These are phyloP conservation scores for Talaromyces thailandensis DNA, from an alignment of 495 filamentous ascomycete genomes.

Conservation along the genomic window DNA sequence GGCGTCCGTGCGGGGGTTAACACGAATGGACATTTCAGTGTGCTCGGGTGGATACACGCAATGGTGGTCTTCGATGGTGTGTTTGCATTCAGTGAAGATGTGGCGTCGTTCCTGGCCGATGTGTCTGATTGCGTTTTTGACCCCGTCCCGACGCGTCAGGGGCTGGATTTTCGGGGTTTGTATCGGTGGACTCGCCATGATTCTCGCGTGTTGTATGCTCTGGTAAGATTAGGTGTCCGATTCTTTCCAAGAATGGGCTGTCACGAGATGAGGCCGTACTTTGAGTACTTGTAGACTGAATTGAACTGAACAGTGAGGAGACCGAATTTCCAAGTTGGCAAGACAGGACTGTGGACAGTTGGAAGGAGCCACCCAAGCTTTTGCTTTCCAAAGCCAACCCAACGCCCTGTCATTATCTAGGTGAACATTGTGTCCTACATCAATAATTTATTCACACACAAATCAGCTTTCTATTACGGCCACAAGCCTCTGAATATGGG, in stretches of 20 bases:
- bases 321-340: neutral
- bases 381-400: neutral
- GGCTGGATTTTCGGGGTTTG: neutral
- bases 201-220: neutral
- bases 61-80: neutral
- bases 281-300: neutral
- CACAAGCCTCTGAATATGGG: neutral
- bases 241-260: neutral
- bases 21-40: neutral
- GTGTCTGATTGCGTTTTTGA: neutral
- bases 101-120: neutral
- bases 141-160: neutral
- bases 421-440: neutral
- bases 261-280: neutral
- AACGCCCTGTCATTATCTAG: neutral
- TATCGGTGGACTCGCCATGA: neutral
- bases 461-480: neutral
- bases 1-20: neutral
- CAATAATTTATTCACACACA: neutral
- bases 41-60: constrained; percentile 3
- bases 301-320: neutral
- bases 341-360: neutral
- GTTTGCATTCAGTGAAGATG: neutral
- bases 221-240: neutral
- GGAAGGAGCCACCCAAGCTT: neutral